Evolutionary conservation across 192 early-diverging fungal species (phyloP).

Genomic region (Kappamyces sp.): DNA sequence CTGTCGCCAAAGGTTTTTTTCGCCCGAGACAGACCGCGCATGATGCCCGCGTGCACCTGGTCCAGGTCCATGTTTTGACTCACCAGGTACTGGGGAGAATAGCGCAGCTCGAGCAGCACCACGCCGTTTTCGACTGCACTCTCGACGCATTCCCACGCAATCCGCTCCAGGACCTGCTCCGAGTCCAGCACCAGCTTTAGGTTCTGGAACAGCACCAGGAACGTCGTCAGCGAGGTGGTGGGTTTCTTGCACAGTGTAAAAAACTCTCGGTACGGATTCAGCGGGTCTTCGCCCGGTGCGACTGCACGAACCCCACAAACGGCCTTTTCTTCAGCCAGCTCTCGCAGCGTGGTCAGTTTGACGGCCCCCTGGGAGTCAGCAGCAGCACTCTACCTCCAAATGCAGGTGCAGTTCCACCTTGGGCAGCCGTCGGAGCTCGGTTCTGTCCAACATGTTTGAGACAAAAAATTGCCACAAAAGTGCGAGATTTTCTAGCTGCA

Average conservation of each 20-base stretch:
- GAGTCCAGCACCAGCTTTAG: not conserved
- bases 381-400: not conserved
- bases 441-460: not conserved
- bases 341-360: constrained; percentile 5
- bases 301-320: not conserved
- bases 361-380: not conserved
- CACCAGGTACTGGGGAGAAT: constrained; percentile 13
- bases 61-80: constrained; percentile 2
- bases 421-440: constrained; percentile 1
- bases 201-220: constrained; percentile 4
- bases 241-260: constrained; percentile 4
- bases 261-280: constrained; percentile 7
- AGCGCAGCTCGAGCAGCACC: constrained; percentile 9
- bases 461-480: too few relatives aligned
- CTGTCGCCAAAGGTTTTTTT: not conserved
- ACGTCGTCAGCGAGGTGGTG: constrained; percentile 9
- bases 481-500: too few relatives aligned
- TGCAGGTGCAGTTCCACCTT: constrained; percentile 13
- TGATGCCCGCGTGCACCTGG: constrained; percentile 4
- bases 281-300: not conserved
- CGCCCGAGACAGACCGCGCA: not conserved
- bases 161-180: constrained; percentile 4
- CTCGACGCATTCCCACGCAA: constrained; percentile 7
- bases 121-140: constrained; percentile 2
- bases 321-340: constrained; percentile 6